Base-by-base conservation (phyloP, 2,329 filamentous ascomycete species). In the Exophiala sp. region DNA sequence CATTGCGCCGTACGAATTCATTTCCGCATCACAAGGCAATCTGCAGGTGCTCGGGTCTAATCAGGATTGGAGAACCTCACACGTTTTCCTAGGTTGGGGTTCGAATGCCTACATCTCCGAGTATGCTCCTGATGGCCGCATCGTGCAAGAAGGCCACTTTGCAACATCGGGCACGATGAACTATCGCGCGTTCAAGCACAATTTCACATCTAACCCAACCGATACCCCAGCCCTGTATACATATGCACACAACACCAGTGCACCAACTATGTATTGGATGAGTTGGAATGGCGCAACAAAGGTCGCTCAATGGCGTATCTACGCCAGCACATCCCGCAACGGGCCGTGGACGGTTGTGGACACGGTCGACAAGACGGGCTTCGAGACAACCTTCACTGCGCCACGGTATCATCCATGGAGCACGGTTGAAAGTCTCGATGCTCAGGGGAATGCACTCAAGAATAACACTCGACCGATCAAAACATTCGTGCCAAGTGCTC, bases 261-360 rank as follows among this genome's bases (percentile, higher is more conserved):
- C 55, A 2, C 41, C 43, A 11, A 60, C 53, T n/a, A 55, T 62
- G 21, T 64, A 64, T 48, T 60, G 65, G 34, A 64, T 68, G 37
- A 66, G 64, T 48, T 76, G 73, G 73, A 76, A 76, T 55, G 73
- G 73, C 9, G 73, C 72, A 0, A 76, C 73, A 1, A 71, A 75
- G 43, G 65, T 75, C 13, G 52, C 53, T 11, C 64, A 58, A 10
- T 76, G 66, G 66, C 61, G 60, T 4, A 61, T 69, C 48, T 68
- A 64, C 52, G 62, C 48, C n/a, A 43, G 43, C 14, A 23, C 46
- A 4, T 40, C 38, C 16, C 44, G 44, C n/a, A 38, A 44, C 23
- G 50, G 50, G 8, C 50, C 50, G 1, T 71, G 61, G 48, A 60
- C 38, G 1, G 49, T 64, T 18, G 52, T 70, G 13, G 58, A 59